A percentile compares a stretch with the other conserved stretches of the same genome.
These are phyloP conservation scores for Cladosporium cucumerinum DNA, from an alignment of 2,329 filamentous ascomycete species.

Conservation along the genomic window DNA sequence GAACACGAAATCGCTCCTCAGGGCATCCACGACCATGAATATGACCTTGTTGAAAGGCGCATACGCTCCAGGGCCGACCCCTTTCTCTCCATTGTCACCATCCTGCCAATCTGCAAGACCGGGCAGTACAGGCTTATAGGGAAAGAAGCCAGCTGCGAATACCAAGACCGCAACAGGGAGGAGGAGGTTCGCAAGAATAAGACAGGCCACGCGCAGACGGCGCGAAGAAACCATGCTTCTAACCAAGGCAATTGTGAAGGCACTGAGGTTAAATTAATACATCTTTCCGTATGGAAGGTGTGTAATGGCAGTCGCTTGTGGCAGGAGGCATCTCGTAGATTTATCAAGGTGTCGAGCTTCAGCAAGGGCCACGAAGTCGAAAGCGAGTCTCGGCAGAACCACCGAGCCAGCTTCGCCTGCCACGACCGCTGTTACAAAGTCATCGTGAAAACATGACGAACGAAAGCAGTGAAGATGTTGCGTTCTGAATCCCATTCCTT, in stretches of 20 bases:
- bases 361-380: background rate
- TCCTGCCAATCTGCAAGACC: constrained; percentile 61
- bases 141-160: constrained; percentile 93
- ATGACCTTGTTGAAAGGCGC: constrained; percentile 83
- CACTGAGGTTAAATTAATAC: background rate
- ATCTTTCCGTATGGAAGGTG: background rate
- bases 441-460: background rate
- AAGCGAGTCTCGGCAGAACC: background rate
- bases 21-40: constrained; percentile 96
- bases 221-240: constrained; percentile 11
- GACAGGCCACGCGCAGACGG: constrained; percentile 44
- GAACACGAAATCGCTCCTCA: constrained; percentile 95
- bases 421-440: background rate
- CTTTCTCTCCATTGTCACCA: constrained; percentile 2
- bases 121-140: constrained; percentile 90
- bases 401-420: background rate
- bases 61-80: constrained; percentile 25
- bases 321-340: background rate
- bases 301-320: background rate
- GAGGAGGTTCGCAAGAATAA: constrained; percentile 65
- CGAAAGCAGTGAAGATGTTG: background rate
- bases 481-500: background rate
- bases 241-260: background rate
- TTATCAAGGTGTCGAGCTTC: background rate
- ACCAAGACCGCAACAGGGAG: constrained; percentile 65